phyloP scores from a whole-genome alignment of 2,329 filamentous ascomycete genomes.

The Colletotrichum sp. region DNA sequence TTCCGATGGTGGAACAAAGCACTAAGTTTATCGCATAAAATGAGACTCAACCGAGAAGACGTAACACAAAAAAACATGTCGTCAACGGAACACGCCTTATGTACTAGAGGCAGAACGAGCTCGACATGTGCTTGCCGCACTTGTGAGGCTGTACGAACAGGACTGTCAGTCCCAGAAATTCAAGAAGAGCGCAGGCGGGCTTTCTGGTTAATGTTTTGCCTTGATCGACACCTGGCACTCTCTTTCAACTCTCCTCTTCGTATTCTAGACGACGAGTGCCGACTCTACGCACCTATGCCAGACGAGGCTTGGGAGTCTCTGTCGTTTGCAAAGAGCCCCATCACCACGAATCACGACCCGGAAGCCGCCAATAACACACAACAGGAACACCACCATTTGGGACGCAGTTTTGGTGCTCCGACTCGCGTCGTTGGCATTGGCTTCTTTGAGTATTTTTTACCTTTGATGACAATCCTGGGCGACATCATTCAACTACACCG shows the following conservation, averaged over 20 bases:
- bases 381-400: background rate
- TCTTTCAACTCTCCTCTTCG: constrained; percentile 50
- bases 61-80: background rate
- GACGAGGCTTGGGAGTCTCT: constrained; percentile 20
- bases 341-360: background rate
- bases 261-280: constrained; percentile 51
- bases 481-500: background rate
- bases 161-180: background rate
- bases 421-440: background rate
- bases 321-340: background rate
- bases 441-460: background rate
- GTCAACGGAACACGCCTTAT: background rate
- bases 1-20: constrained; percentile 54
- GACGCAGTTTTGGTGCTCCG: background rate
- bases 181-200: constrained; percentile 50
- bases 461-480: background rate
- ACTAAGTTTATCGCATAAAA: constrained; percentile 37
- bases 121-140: background rate
- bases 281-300: constrained; percentile 33
- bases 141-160: background rate
- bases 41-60: background rate
- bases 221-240: constrained; percentile 52
- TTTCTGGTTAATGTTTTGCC: constrained; percentile 53
- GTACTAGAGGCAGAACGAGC: background rate
- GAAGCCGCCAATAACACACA: background rate